phyloP scores from a whole-genome alignment of 352 stramenopile genomes.

The Blastocystis hominis region DNA sequence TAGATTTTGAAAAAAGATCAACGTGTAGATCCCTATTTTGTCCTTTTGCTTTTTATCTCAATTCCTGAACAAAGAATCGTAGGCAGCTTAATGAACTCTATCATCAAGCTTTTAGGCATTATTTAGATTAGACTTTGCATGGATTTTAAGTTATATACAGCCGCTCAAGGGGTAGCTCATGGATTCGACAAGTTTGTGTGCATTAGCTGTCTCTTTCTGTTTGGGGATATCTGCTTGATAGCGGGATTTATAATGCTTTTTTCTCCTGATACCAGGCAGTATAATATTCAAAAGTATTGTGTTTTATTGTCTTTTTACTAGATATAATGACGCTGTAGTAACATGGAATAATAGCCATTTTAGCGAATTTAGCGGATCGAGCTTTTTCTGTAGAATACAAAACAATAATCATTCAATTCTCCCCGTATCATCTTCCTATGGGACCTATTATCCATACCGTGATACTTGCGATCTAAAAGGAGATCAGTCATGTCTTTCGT shows the following conservation, averaged over 20 bases:
- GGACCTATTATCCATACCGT: slow-evolving; percentile 34
- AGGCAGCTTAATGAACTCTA: too few species aligned
- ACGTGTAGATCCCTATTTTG: too few species aligned
- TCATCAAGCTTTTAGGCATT: too few species aligned
- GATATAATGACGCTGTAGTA: slow-evolving; percentile 23
- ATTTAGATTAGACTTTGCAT: too few species aligned
- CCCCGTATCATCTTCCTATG: not conserved
- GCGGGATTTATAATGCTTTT: not conserved
- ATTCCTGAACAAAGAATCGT: too few species aligned
- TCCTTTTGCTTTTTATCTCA: too few species aligned
- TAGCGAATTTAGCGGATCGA: not conserved
- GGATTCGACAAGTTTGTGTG: not conserved
- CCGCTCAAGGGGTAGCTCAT: not conserved
- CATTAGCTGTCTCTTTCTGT: not conserved
- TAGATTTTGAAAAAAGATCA: too few species aligned
- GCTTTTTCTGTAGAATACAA: not conserved
- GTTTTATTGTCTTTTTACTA: not conserved
- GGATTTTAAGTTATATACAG: too few species aligned
- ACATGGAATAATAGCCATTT: not conserved
- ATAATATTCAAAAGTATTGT: not conserved
- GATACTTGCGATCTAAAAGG: not conserved
- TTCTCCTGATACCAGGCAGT: not conserved
- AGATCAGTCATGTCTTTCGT: slow-evolving; percentile 22
- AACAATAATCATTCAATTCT: not conserved
- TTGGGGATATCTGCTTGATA: not conserved